Evolutionary conservation across 306 rosid species (phyloP).

Genomic region (Parietaria judaica): DNA sequence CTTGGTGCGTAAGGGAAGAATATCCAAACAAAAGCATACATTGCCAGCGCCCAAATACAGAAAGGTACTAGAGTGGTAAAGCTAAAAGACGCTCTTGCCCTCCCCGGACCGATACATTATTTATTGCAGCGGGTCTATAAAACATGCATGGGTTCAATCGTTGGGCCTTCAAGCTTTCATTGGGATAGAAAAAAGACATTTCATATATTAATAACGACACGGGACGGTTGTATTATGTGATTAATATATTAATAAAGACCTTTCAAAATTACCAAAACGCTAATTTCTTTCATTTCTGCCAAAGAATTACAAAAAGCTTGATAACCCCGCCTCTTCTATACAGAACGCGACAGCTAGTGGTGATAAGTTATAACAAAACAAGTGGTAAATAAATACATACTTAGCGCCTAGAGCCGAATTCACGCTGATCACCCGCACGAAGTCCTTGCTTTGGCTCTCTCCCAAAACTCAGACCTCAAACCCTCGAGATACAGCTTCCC

Average conservation of each 20-base stretch:
- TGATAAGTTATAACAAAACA: slow-evolving; percentile 25
- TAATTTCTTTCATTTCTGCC: slow-evolving; percentile 28
- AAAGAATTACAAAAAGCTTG: slow-evolving; percentile 29
- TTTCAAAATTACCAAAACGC: not conserved
- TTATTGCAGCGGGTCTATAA: too few species aligned
- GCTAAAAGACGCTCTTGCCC: too few species aligned
- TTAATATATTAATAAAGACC: not conserved
- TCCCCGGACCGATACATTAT: too few species aligned
- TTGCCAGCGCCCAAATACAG: too few species aligned
- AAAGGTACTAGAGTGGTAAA: too few species aligned
- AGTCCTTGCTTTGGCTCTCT: slow-evolving; percentile 47
- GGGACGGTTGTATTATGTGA: too few species aligned
- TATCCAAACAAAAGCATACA: too few species aligned
- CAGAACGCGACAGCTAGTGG: slow-evolving; percentile 48
- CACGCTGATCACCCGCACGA: slow-evolving; percentile 45
- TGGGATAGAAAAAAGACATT: too few species aligned
- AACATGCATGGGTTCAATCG: too few species aligned
- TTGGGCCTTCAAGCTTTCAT: too few species aligned
- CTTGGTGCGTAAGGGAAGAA: too few species aligned
- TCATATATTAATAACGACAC: too few species aligned
- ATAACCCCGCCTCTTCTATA: slow-evolving; percentile 43
- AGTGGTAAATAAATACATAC: slow-evolving; percentile 22
- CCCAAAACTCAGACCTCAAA: slow-evolving; percentile 53
- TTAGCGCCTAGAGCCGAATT: slow-evolving; percentile 19
- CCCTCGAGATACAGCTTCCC: slow-evolving; percentile 65